These are phyloP conservation scores for Tritrichomonas foetus DNA, from an alignment of 208 protist genomes.

Conservation along the genomic window DNA sequence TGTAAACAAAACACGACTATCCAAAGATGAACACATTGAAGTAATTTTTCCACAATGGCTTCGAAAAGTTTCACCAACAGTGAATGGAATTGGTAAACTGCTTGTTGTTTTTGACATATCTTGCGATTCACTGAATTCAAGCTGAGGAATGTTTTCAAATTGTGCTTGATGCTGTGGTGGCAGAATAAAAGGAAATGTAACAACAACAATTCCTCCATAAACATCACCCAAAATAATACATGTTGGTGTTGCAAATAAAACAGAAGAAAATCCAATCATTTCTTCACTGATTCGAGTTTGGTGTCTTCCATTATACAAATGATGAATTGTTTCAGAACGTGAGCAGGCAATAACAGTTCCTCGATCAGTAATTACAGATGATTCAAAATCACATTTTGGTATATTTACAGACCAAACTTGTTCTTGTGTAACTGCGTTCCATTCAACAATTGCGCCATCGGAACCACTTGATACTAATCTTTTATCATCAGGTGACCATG, in stretches of 20 bases:
- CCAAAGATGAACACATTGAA: not conserved
- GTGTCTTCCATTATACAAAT: not conserved
- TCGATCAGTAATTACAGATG: not conserved
- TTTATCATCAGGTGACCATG: slow-evolving; percentile 1
- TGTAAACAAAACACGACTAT: not conserved
- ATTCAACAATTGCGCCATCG: not conserved
- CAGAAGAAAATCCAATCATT: not conserved
- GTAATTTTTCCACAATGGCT: not conserved
- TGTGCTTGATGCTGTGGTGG: not conserved
- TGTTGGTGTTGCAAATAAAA: not conserved
- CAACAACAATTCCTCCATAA: not conserved
- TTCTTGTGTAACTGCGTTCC: slow-evolving; percentile 11
- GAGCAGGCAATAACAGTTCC: not conserved
- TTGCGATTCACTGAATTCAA: not conserved
- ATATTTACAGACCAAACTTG: not conserved
- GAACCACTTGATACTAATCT: not conserved
- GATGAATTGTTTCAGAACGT: not conserved
- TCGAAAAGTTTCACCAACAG: not conserved
- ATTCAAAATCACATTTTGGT: not conserved
- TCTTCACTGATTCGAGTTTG: not conserved
- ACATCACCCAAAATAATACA: not conserved
- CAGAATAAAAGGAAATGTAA: not conserved
- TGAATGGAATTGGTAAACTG: not conserved
- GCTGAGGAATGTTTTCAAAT: slow-evolving; percentile 19
- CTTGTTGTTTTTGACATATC: not conserved